phyloP scores from a whole-genome alignment of 2,329 filamentous ascomycete genomes.

The Arachnopeziza araneosa region DNA sequence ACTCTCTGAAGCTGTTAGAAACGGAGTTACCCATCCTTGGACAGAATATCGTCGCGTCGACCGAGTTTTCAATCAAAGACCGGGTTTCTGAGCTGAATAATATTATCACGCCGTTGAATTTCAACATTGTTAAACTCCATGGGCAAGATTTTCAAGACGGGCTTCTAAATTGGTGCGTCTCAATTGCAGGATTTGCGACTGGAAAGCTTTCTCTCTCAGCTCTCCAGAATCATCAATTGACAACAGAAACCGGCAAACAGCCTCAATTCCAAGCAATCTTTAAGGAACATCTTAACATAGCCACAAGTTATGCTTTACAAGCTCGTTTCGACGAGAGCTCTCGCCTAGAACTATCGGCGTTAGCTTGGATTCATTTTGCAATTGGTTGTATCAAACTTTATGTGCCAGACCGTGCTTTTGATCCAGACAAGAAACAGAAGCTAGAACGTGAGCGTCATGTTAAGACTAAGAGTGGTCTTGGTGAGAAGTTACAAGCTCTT shows the following conservation, averaged over 20 bases:
- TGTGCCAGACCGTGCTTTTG: slow-evolving; percentile 79
- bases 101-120: slow-evolving; percentile 18
- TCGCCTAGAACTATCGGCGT: slow-evolving; percentile 38
- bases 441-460: slow-evolving; percentile 51
- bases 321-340: slow-evolving; percentile 15
- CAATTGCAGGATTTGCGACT: too few relatives aligned
- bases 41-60: slow-evolving; percentile 35
- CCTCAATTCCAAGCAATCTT: slow-evolving; percentile 18
- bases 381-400: slow-evolving; percentile 72
- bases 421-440: slow-evolving; percentile 63
- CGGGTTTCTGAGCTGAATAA: slow-evolving; percentile 40
- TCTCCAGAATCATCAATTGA: background rate
- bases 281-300: slow-evolving; percentile 34
- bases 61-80: slow-evolving; percentile 35
- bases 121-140: slow-evolving; percentile 21
- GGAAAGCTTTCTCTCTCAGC: background rate
- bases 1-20: slow-evolving; percentile 58
- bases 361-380: slow-evolving; percentile 73
- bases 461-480: slow-evolving; percentile 45
- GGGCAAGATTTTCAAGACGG: slow-evolving; percentile 4
- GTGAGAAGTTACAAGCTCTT: slow-evolving; percentile 54
- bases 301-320: slow-evolving; percentile 15
- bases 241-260: background rate
- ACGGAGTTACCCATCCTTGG: slow-evolving; percentile 58
- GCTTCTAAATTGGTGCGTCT: background rate